A percentile compares a stretch with the other conserved stretches of the same genome.
Evolutionary conservation across 345 rosid species (phyloP).

Genomic region (Rhizophora apiculata): DNA sequence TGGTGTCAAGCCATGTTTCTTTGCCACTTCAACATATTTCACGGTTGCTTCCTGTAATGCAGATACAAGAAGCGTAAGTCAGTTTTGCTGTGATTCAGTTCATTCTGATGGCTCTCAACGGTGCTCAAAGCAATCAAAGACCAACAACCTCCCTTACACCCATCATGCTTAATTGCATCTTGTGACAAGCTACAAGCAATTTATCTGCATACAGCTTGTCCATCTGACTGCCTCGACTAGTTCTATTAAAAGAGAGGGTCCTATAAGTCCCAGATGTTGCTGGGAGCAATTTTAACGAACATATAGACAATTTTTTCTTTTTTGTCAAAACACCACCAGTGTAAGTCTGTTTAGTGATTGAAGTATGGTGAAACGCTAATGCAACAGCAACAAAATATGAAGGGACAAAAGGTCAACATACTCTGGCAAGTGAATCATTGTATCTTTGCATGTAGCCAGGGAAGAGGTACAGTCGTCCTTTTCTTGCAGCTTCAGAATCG

Average conservation of each 20-base stretch:
- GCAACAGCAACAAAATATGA: too few relatives aligned
- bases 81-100: neutral
- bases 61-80: neutral
- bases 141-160: too few relatives aligned
- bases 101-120: neutral
- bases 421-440: constrained; percentile 60
- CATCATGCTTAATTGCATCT: neutral
- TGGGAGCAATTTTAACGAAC: neutral
- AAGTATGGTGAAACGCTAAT: too few relatives aligned
- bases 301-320: too few relatives aligned
- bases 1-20: constrained; percentile 68
- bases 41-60: constrained; percentile 66
- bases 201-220: neutral
- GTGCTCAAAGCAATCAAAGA: neutral
- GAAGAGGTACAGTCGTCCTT: constrained; percentile 73
- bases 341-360: too few relatives aligned
- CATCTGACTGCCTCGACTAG: neutral
- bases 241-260: neutral
- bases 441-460: constrained; percentile 93
- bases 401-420: constrained; percentile 17
- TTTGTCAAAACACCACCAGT: too few relatives aligned
- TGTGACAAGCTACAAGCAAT: neutral
- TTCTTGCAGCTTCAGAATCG: constrained; percentile 60
- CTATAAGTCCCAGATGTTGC: neutral
- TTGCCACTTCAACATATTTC: constrained; percentile 57